Percentiles rank a stretch among this genome's conserved stretches.
Conservation (phyloP, 768 basidiomycete species). For the Panaeolus papilionaceus region DNA sequence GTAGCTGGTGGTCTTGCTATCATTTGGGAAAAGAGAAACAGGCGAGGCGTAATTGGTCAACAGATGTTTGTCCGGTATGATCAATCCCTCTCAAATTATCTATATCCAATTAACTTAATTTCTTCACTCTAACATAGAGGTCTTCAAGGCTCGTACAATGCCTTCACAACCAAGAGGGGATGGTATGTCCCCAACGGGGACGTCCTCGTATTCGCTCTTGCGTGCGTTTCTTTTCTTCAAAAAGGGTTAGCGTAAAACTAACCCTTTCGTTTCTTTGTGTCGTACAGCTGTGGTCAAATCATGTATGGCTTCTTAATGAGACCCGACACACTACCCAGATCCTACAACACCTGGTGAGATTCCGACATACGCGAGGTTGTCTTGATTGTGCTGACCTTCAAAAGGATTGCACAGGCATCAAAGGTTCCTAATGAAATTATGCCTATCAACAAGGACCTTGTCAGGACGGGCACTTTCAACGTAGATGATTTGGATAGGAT, state of each 20-base stretch:
- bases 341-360: constrained; percentile 75
- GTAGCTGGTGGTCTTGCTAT: constrained; percentile 77
- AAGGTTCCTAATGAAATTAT: constrained; percentile 67
- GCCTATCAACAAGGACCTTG: constrained; percentile 63
- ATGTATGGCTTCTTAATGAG: constrained; percentile 78
- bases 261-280: constrained; percentile 7
- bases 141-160: constrained; percentile 89
- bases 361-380: not conserved
- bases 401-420: constrained; percentile 75
- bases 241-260: not conserved
- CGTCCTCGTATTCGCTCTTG: constrained; percentile 78
- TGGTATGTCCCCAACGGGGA: constrained; percentile 84
- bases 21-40: constrained; percentile 73
- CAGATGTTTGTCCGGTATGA: constrained; percentile 88
- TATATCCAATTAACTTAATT: not conserved
- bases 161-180: constrained; percentile 68
- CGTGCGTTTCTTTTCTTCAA: constrained; percentile 47
- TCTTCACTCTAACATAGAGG: constrained; percentile 54
- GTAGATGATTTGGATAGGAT: constrained; percentile 62
- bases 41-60: constrained; percentile 76
- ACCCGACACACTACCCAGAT: constrained; percentile 84
- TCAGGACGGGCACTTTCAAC: constrained; percentile 63
- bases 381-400: not conserved
- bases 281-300: constrained; percentile 80
- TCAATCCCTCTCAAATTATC: not conserved